Conservation (phyloP, 2,329 filamentous ascomycete genomes). For the Cladosporium sp. region DNA sequence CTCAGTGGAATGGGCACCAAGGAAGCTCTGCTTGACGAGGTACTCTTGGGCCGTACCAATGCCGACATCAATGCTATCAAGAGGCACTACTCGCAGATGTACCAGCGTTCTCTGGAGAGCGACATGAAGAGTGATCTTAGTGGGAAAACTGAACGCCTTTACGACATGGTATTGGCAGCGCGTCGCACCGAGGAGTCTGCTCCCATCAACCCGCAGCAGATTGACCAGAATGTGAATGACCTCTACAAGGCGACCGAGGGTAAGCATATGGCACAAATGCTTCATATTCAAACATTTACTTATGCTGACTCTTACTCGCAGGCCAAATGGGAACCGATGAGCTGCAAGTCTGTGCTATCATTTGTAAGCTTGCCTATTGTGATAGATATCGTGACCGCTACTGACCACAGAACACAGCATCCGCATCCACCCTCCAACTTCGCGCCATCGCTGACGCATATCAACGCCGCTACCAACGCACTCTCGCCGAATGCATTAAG, state of each 20-base stretch:
- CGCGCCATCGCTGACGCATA: conserved; percentile 76
- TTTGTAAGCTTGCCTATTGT: conserved; percentile 40
- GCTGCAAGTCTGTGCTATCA: conserved; percentile 71
- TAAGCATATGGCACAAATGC: not conserved
- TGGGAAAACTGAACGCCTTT: conserved; percentile 80
- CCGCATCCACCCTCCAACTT: conserved; percentile 76
- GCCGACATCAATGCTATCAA: conserved; percentile 88
- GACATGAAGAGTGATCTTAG: conserved; percentile 77
- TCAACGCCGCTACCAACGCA: conserved; percentile 64
- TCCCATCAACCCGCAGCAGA: conserved; percentile 66
- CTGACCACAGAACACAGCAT: conserved; percentile 30
- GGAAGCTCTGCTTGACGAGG: conserved; percentile 78
- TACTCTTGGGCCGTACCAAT: conserved; percentile 77
- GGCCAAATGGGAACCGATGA: conserved; percentile 64
- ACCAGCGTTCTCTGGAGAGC: conserved; percentile 61
- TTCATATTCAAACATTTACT: not conserved
- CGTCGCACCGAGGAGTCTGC: conserved; percentile 72
- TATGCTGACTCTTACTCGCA: not conserved
- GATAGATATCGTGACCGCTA: not conserved
- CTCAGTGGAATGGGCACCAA: conserved; percentile 82
- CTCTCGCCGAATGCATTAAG: conserved; percentile 69
- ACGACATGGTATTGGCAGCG: conserved; percentile 73
- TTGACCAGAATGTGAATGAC: conserved; percentile 71
- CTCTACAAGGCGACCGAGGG: conserved; percentile 70
- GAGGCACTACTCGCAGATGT: conserved; percentile 65